phyloP scores from a whole-genome alignment of 768 basidiomycete genomes.

The Collybia nuda region DNA sequence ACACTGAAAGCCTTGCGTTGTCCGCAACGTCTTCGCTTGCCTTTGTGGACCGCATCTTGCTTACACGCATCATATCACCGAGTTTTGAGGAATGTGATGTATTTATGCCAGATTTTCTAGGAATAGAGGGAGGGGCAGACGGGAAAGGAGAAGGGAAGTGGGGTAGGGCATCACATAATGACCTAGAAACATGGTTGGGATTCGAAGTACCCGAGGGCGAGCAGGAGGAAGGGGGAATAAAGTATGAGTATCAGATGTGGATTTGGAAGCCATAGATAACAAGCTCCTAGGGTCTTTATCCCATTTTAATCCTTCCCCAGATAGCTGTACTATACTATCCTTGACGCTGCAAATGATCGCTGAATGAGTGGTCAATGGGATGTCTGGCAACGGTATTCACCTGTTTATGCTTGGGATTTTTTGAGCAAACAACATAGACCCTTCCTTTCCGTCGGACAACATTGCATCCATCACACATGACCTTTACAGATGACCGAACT shows the following conservation, averaged over 20 bases:
- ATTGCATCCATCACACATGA: conserved; percentile 92
- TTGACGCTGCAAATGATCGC: conserved; percentile 52
- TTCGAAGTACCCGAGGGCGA: conserved; percentile 74
- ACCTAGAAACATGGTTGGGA: conserved; percentile 75
- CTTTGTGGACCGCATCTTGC: conserved; percentile 77
- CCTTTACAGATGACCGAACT: conserved; percentile 91
- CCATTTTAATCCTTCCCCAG: not conserved
- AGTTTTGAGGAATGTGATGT: conserved; percentile 84
- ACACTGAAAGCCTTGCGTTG: conserved; percentile 61
- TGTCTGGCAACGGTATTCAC: conserved; percentile 37
- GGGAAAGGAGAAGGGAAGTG: conserved; percentile 44
- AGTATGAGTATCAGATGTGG: conserved; percentile 98
- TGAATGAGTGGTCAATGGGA: not conserved
- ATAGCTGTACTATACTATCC: conserved; percentile 37
- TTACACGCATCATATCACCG: conserved; percentile 80
- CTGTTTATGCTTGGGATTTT: conserved; percentile 98
- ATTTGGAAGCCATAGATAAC: conserved; percentile 35
- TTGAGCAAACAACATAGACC: conserved; percentile 89
- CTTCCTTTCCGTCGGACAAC: conserved; percentile 88
- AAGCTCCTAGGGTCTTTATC: not conserved
- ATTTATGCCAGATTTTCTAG: conserved; percentile 75
- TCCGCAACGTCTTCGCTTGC: conserved; percentile 29
- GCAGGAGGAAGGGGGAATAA: conserved; percentile 79
- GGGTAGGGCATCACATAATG: conserved; percentile 58
- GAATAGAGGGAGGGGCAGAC: conserved; percentile 19